phyloP scores from a whole-genome alignment of 345 rosid genomes.

The Capsella bursapastoris region DNA sequence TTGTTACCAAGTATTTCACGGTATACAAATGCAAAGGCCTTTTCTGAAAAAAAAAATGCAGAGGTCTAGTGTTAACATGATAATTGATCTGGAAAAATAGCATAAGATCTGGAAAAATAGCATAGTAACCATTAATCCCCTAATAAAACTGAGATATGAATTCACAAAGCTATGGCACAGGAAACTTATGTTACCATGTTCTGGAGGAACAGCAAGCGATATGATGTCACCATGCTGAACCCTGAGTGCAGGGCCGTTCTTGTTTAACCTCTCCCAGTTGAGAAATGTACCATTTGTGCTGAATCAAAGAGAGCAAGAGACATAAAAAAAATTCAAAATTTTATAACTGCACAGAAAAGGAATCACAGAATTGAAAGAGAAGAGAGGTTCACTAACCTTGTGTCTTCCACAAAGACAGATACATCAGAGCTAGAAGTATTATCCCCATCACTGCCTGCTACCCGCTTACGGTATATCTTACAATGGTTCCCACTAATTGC shows the following conservation, averaged over 20 bases:
- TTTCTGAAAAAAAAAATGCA: conserved; percentile 54
- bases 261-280: conserved; percentile 80
- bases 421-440: conserved; percentile 37
- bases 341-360: neutral
- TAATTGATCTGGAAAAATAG: neutral
- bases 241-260: conserved; percentile 62
- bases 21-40: conserved; percentile 83
- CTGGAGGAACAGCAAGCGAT: conserved; percentile 84
- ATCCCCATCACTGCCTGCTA: conserved; percentile 41
- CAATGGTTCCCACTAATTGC: conserved; percentile 86
- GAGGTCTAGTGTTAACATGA: conserved; percentile 17
- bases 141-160: neutral
- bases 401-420: conserved; percentile 76
- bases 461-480: conserved; percentile 62
- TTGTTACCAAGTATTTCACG: conserved; percentile 60
- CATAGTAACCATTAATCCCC: neutral
- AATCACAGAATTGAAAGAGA: conserved; percentile 15
- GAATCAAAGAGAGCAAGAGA: conserved; percentile 20
- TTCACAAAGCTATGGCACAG: conserved; percentile 4
- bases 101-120: neutral
- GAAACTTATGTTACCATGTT: conserved; percentile 63
- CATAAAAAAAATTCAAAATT: neutral
- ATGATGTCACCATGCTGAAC: conserved; percentile 86
- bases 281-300: conserved; percentile 90
- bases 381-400: conserved; percentile 55